phyloP scores from a whole-genome alignment of 805 yeast species.

The Teunomyces gatunensis region DNA sequence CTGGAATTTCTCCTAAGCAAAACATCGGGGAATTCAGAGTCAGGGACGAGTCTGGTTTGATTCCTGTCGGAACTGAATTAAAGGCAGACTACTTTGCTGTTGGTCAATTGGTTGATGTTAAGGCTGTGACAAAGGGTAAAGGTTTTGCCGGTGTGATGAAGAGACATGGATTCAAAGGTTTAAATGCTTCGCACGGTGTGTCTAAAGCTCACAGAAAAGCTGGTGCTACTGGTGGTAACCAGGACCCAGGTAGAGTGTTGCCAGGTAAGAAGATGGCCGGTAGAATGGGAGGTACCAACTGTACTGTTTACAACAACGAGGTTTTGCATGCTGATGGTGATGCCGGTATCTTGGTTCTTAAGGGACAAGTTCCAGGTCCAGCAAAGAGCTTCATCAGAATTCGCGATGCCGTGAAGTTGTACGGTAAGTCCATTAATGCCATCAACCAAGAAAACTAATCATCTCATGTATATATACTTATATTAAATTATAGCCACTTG shows the following conservation, averaged over 20 bases:
- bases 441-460: constrained; percentile 6
- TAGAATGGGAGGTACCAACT: constrained; percentile 78
- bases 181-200: constrained; percentile 93
- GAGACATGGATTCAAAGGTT: constrained; percentile 85
- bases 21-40: constrained; percentile 78
- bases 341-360: constrained; percentile 75
- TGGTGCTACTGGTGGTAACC: constrained; percentile 96
- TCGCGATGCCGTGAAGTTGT: constrained; percentile 69
- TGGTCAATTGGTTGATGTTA: constrained; percentile 83
- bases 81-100: constrained; percentile 78
- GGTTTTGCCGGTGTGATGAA: constrained; percentile 99
- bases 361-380: constrained; percentile 92
- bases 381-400: constrained; percentile 70
- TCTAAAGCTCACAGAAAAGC: constrained; percentile 91
- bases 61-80: constrained; percentile 75
- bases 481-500: background rate
- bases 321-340: constrained; percentile 79
- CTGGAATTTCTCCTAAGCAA: constrained; percentile 81
- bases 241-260: constrained; percentile 91
- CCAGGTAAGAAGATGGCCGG: constrained; percentile 99
- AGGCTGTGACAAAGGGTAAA: constrained; percentile 83
- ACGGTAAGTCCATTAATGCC: constrained; percentile 34
- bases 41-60: constrained; percentile 57
- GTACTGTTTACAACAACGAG: constrained; percentile 72
- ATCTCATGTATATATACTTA: constrained; percentile 8